Base-by-base conservation (phyloP, 768 basidiomycete species). In the Termitomyces sp. region DNA sequence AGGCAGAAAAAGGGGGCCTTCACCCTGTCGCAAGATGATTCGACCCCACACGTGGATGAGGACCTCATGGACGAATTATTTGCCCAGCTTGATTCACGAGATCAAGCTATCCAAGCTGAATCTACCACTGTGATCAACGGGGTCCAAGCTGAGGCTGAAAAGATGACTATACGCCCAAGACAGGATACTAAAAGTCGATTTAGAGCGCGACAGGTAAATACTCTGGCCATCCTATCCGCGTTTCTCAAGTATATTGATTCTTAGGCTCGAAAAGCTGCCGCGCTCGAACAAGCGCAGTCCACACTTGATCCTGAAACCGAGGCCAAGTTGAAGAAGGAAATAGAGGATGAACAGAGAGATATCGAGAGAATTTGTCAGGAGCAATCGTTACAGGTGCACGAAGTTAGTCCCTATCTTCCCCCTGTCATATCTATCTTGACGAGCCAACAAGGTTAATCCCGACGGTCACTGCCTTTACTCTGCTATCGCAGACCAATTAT, bases 391-490 rank as follows among this genome's bases (percentile, higher is more conserved):
- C 79, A 84, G 59, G 77, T 91, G 43, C 74, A 85, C 61, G 84
- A 93, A 79, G 90, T 86, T 58, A 56, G 75, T 65, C 35, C 26
- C 23, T 16, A 43, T 44, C 30, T 18, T 28, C 14, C 8, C 16
- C 14, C 5, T 18, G 48, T 44, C 38, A 47, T 44, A 57, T 43
- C 26, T n/a, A 50, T 35, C 33, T 14, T 59, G 26, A 56, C 33
- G 14, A 44, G 14, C 20, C 47, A 16, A 35, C 13, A 62, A 97
- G 94, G 88, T 98, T 65, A 86, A 87, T 60, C 93, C 96, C 18
- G 96, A 98, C 66, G 96, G 96, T 0, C 95, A 98, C 66, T 98
- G 96, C 75, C 85, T 98, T 33, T 99, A 89, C 76, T 90, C 93
- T 50, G 93, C 96, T 10, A 78, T 98, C 28, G 96, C 93, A 28